Percentiles rank a stretch among this genome's conserved stretches.
phyloP scores from a whole-genome alignment of 306 rosid genomes.

The Citrullus mucosospermus region DNA sequence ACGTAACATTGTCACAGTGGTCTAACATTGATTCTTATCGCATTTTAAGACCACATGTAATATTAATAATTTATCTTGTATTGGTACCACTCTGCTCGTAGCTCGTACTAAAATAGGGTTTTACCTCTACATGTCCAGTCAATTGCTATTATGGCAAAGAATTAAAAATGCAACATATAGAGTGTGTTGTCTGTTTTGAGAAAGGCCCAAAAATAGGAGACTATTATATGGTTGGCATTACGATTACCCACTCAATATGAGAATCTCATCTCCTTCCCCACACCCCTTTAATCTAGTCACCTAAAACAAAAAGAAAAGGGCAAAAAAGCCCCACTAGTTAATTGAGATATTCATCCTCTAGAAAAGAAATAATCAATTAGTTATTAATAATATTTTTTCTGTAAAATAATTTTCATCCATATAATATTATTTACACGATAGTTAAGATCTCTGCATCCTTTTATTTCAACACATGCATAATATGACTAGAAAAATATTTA shows the following conservation, averaged over 20 bases:
- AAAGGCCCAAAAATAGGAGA: neutral
- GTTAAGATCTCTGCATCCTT: neutral
- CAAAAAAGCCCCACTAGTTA: neutral
- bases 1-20: neutral
- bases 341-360: no score
- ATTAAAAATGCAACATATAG: neutral
- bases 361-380: no score
- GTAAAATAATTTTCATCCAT: no score
- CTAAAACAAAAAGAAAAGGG: neutral
- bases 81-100: neutral
- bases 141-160: neutral
- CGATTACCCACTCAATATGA: neutral
- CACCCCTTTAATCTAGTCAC: neutral
- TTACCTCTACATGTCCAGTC: neutral
- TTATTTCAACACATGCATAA: neutral
- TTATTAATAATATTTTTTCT: no score
- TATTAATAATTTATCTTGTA: neutral
- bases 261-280: neutral
- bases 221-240: conserved; percentile 3
- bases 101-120: neutral
- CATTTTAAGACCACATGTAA: neutral
- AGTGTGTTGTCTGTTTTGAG: neutral
- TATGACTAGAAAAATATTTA: neutral
- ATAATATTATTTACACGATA: no score
- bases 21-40: neutral